Percentiles rank a stretch among this genome's conserved stretches.
These are phyloP conservation scores for Tetraselmis chui DNA, from an alignment of 139 green algal genomes.

Conservation along the genomic window DNA sequence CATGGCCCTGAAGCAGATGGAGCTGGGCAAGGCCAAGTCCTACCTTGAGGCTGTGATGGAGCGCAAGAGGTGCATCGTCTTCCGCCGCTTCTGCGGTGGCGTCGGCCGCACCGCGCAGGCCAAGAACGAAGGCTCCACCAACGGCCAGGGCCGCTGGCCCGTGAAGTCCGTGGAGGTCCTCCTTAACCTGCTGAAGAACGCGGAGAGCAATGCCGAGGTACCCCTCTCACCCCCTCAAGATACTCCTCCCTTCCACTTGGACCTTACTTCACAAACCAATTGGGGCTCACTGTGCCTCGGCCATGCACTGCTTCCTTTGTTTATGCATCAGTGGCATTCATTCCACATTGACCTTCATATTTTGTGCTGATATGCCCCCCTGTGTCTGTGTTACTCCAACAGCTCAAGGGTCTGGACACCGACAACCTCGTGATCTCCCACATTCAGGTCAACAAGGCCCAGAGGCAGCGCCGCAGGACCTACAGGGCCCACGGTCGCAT, in stretches of 20 bases:
- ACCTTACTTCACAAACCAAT: too few species aligned
- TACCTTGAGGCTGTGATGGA: constrained; percentile 93
- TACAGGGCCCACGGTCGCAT: constrained; percentile 98
- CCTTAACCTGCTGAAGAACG: constrained; percentile 95
- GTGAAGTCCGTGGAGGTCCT: constrained; percentile 92
- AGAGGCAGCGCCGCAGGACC: constrained; percentile 88
- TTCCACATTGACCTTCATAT: too few species aligned
- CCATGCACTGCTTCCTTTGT: too few species aligned
- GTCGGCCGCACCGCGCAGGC: constrained; percentile 72
- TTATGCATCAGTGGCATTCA: too few species aligned
- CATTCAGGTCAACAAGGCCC: constrained; percentile 96
- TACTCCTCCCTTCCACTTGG: too few species aligned
- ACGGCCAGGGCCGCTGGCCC: constrained; percentile 92
- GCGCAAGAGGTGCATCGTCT: constrained; percentile 89
- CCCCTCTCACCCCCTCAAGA: not conserved
- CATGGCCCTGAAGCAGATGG: constrained; percentile 75
- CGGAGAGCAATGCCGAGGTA: constrained; percentile 95
- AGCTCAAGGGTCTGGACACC: constrained; percentile 94
- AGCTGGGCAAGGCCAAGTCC: constrained; percentile 86
- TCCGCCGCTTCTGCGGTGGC: constrained; percentile 89
- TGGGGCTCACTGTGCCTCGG: too few species aligned
- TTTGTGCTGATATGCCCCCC: too few species aligned
- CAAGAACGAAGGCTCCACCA: constrained; percentile 68
- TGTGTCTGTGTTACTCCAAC: too few species aligned
- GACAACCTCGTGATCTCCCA: constrained; percentile 86